Evolutionary conservation across 2,329 filamentous ascomycete species (phyloP).

Genomic region (Cyclaneusma minus): DNA sequence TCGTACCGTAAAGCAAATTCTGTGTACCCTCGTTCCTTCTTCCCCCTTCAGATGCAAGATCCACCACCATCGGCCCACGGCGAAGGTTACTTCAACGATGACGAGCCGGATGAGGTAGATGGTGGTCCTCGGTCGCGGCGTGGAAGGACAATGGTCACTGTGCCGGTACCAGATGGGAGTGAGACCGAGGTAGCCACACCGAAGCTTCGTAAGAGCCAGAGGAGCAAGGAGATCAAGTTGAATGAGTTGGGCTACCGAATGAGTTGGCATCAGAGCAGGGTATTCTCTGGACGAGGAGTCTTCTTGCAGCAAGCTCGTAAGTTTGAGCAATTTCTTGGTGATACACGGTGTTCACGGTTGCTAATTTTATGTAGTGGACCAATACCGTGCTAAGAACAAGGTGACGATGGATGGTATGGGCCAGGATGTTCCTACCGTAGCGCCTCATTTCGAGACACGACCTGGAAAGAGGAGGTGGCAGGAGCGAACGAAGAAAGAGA

Average conservation of each 20-base stretch:
- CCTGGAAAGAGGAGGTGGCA: conserved; percentile 68
- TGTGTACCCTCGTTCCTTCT: conserved; percentile 83
- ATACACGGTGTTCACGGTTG: conserved; percentile 1
- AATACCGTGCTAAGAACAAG: conserved; percentile 84
- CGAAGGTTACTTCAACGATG: conserved; percentile 59
- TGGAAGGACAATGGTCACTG: conserved; percentile 37
- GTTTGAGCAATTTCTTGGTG: conserved; percentile 23
- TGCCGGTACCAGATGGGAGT: conserved; percentile 52
- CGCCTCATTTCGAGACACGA: conserved; percentile 79
- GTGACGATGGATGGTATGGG: conserved; percentile 65
- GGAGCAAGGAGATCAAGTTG: conserved; percentile 72
- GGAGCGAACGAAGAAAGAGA: conserved; percentile 32
- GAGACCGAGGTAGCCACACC: conserved; percentile 64
- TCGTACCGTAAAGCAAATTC: conserved; percentile 83
- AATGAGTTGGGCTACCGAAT: conserved; percentile 92
- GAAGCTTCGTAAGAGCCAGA: conserved; percentile 50
- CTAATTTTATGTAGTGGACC: conserved; percentile 56
- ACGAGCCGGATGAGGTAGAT: conserved; percentile 41
- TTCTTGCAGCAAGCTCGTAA: conserved; percentile 85
- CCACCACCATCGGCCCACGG: conserved; percentile 63
- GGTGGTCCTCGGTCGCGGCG: conserved; percentile 18
- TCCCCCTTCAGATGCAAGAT: conserved; percentile 83
- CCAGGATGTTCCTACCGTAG: conserved; percentile 57
- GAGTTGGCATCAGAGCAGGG: conserved; percentile 90
- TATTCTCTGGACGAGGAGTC: conserved; percentile 72